Evolutionary conservation across 257 asterid species (phyloP).

Genomic region (Penstemon eatonii): DNA sequence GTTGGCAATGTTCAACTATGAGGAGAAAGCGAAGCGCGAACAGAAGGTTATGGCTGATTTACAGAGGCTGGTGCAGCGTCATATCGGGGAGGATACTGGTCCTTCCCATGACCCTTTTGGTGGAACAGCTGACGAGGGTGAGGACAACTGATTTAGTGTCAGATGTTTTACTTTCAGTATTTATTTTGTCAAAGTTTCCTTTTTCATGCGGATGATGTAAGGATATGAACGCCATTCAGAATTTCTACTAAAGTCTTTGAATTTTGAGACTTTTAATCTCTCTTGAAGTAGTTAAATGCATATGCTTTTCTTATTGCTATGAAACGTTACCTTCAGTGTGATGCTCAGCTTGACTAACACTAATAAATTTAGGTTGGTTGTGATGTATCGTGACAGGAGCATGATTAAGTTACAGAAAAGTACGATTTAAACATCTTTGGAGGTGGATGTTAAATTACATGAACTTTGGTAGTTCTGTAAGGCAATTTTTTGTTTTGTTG

Average conservation of each 20-base stretch:
- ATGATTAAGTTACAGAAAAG: not conserved
- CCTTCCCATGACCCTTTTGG: slow-evolving; percentile 90
- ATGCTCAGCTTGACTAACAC: not conserved
- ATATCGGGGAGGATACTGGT: slow-evolving; percentile 82
- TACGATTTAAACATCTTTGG: not conserved
- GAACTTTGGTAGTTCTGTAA: not conserved
- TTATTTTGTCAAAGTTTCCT: slow-evolving; percentile 12
- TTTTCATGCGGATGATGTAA: slow-evolving; percentile 23
- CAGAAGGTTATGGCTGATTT: slow-evolving; percentile 98
- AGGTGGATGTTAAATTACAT: not conserved
- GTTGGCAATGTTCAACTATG: slow-evolving; percentile 94
- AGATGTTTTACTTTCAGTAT: slow-evolving; percentile 10
- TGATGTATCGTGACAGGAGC: not conserved
- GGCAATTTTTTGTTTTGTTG: not conserved
- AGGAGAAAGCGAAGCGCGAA: slow-evolving; percentile 97
- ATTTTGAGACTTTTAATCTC: not conserved
- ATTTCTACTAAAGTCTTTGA: slow-evolving; percentile 6
- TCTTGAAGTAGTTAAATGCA: not conserved
- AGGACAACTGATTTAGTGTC: slow-evolving; percentile 50
- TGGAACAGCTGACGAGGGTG: slow-evolving; percentile 57
- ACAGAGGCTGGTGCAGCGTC: slow-evolving; percentile 94
- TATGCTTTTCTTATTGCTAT: slow-evolving; percentile 5
- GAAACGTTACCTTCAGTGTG: slow-evolving; percentile 1
- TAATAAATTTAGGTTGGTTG: not conserved
- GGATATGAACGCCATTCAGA: slow-evolving; percentile 14